Base-by-base conservation (phyloP, 2,329 filamentous ascomycete species). In the Colletotrichum tropicale region DNA sequence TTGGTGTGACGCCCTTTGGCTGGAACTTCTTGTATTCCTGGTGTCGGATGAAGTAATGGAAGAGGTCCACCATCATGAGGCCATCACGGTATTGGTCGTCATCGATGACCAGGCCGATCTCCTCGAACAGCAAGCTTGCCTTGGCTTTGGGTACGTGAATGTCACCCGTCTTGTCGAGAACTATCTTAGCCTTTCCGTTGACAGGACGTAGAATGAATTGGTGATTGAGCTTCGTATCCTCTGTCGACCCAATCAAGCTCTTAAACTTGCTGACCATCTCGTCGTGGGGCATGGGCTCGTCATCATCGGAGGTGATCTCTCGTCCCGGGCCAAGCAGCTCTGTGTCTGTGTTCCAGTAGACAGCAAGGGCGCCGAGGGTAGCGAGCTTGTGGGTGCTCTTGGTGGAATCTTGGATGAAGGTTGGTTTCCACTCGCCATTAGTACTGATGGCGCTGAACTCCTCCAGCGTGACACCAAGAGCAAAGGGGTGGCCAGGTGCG, bases 261-360 rank as follows among this genome's bases (percentile, higher is more conserved):
- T 92, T 93, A 82, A 98, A 94, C 77, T 91, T 94, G 30, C 90
- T 86, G 66, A 98, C 91, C 83, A 98, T 91, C 58, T 96, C 94
- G 32, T 92, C 90, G 78, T 98, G 95, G 10, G 93, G 87, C 68
- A 94, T 88, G 10, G 90, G 86, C 77, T 95, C 90, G 13, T 90
- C 88, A 36, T 88, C 91, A 5, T 88, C 85, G 10, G 89, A 87
- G 75, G 92, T 88, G 5, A 91, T 91, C 78, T 97, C 95, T 79
- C 94, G 93, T 9, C 96, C 96, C 6, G 94, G 93, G 15, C 96
- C 95, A 58, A 98, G 89, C 6, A 99, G 89, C 30, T 93, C 89
- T 1, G 96, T 92, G 83, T 99, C 96, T 2, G 97, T 99, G 83
- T 99, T 98, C 97, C 98, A 99, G 85, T 99, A 99, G 12, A 98